Evolutionary conservation across 495 filamentous ascomycete species (phyloP).

Genomic region (Annulohypoxylon maeteangense): DNA sequence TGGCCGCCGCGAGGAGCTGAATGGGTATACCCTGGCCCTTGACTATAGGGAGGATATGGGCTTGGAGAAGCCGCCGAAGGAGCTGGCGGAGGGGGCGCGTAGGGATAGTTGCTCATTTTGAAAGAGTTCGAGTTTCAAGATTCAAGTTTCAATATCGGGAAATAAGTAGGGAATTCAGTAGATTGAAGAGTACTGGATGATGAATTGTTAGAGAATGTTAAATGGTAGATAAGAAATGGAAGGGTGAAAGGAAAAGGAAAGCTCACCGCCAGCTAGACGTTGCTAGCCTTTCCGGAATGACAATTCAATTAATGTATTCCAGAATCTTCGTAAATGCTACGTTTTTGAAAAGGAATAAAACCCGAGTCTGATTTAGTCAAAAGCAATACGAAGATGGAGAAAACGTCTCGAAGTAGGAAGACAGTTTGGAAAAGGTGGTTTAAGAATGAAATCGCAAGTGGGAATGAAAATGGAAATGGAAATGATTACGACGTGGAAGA

Average conservation of each 20-base stretch:
- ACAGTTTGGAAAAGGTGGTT: neutral
- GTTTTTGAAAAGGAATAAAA: neutral
- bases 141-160: neutral
- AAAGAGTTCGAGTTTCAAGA: neutral
- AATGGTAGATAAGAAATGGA: neutral
- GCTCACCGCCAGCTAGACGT: neutral
- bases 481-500: neutral
- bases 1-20: conserved; percentile 44
- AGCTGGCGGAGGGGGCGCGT: conserved; percentile 65
- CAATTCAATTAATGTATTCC: neutral
- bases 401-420: neutral
- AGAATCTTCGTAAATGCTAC: neutral
- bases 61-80: conserved; percentile 56
- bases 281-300: neutral
- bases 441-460: neutral
- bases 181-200: neutral
- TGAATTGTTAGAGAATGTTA: conserved; percentile 18
- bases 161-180: neutral
- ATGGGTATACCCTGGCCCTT: conserved; percentile 46
- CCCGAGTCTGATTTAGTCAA: neutral
- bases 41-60: conserved; percentile 52
- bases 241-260: neutral
- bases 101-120: conserved; percentile 59
- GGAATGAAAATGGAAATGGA: neutral
- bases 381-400: neutral